These are phyloP conservation scores for Hyaloscypha variabilis DNA, from an alignment of 495 filamentous ascomycete genomes.

Conservation along the genomic window DNA sequence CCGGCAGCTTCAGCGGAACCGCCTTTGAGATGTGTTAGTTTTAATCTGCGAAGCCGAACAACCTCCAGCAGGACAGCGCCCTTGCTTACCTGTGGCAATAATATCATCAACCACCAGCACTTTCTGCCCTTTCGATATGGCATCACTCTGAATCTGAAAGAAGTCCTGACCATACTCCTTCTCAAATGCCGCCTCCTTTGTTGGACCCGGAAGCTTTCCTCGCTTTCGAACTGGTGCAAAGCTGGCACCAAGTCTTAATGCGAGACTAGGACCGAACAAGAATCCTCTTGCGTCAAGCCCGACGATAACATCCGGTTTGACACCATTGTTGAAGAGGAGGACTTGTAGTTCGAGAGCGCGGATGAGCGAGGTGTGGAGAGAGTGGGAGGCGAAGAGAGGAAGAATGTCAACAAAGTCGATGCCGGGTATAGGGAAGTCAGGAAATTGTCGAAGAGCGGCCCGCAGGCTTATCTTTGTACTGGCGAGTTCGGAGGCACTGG, in stretches of 20 bases:
- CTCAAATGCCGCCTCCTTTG: conserved; percentile 76
- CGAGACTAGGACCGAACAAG: conserved; percentile 90
- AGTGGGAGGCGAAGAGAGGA: conserved; percentile 85
- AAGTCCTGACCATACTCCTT: conserved; percentile 98
- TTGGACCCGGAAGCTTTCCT: conserved; percentile 93
- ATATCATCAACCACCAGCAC: conserved; percentile 96
- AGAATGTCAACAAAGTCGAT: conserved; percentile 99
- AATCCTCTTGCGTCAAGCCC: conserved; percentile 95
- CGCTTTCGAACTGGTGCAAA: conserved; percentile 96
- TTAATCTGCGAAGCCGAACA: neutral
- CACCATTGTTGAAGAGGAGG: conserved; percentile 47
- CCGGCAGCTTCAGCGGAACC: conserved; percentile 91
- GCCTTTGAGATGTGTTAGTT: conserved; percentile 50
- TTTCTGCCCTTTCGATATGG: conserved; percentile 82
- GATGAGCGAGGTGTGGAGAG: conserved; percentile 74
- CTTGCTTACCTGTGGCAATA: conserved; percentile 86
- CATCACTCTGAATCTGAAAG: conserved; percentile 92
- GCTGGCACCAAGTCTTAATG: conserved; percentile 78
- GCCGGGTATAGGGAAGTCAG: conserved; percentile 92
- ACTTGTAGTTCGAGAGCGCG: conserved; percentile 88
- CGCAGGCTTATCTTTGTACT: conserved; percentile 79
- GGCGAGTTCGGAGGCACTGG: conserved; percentile 87
- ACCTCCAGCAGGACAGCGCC: neutral
- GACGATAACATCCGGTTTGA: conserved; percentile 85
- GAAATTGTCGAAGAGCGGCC: conserved; percentile 59